These are phyloP conservation scores for Crithidia acanthocephali DNA, from an alignment of 208 protist genomes.

Conservation along the genomic window DNA sequence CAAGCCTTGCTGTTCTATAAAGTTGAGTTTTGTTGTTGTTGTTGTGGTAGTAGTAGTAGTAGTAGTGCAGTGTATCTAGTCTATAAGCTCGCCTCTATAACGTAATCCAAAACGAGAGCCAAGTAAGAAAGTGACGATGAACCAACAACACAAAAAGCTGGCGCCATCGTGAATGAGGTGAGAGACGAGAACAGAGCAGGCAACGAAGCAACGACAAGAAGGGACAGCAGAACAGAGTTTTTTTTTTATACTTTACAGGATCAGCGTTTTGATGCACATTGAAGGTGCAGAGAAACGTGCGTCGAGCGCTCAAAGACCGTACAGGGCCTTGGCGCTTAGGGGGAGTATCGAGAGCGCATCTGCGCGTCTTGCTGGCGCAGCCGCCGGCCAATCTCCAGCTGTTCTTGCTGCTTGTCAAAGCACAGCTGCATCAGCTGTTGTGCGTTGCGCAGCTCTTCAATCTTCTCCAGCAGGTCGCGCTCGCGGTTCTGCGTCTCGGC, in stretches of 20 bases:
- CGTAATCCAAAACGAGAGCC: not conserved
- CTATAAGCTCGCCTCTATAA: not conserved
- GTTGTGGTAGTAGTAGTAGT: constrained; percentile 1
- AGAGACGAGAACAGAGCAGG: too few species aligned
- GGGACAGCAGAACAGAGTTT: too few species aligned
- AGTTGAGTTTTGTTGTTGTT: not conserved
- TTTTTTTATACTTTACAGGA: too few species aligned
- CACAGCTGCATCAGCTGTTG: constrained; percentile 90
- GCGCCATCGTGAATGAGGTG: too few species aligned
- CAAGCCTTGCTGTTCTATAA: too few species aligned
- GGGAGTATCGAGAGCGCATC: constrained; percentile 11
- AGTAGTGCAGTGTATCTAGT: constrained; percentile 16
- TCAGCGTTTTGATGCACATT: too few species aligned
- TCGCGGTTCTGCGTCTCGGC: constrained; percentile 73
- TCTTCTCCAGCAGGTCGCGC: constrained; percentile 68
- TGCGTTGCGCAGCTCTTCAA: constrained; percentile 79
- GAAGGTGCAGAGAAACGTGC: not conserved
- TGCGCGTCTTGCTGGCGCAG: constrained; percentile 53
- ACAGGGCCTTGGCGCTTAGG: too few species aligned
- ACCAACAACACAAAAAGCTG: too few species aligned
- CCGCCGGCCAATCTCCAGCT: constrained; percentile 75
- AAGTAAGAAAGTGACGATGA: not conserved
- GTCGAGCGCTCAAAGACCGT: too few species aligned
- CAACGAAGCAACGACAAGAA: not conserved
- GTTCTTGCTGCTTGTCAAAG: constrained; percentile 92